Percentiles rank a stretch among this genome's conserved stretches.
These are phyloP conservation scores for Flaveria trinervia DNA, from an alignment of 129 eudicot species.

Conservation along the genomic window DNA sequence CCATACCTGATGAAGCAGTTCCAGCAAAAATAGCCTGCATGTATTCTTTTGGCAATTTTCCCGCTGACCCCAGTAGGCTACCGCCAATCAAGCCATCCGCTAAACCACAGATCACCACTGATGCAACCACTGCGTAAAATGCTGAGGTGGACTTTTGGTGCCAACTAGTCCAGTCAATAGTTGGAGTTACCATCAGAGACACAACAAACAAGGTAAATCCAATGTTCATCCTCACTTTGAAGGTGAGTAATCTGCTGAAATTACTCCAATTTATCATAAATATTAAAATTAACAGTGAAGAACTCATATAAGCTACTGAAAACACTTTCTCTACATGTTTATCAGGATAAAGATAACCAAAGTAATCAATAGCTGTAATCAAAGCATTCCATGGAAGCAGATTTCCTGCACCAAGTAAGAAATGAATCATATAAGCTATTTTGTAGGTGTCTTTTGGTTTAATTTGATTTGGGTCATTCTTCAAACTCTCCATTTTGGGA, in stretches of 20 bases:
- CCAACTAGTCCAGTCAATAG: conserved; percentile 54
- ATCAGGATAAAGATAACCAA: conserved; percentile 63
- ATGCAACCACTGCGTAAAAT: conserved; percentile 48
- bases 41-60: conserved; percentile 76
- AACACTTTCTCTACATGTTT: conserved; percentile 76
- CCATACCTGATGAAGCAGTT: conserved; percentile 82
- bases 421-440: conserved; percentile 68
- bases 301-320: conserved; percentile 78
- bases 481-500: conserved; percentile 45
- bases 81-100: conserved; percentile 85
- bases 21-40: conserved; percentile 98
- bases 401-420: conserved; percentile 92
- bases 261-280: conserved; percentile 43
- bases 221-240: conserved; percentile 68
- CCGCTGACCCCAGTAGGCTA: conserved; percentile 80
- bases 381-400: conserved; percentile 90
- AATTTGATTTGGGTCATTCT: conserved; percentile 30
- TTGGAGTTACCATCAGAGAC: conserved; percentile 61
- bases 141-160: conserved; percentile 28
- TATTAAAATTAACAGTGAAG: conserved; percentile 54
- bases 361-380: conserved; percentile 83
- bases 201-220: conserved; percentile 68
- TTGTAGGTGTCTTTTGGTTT: conserved; percentile 64
- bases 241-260: conserved; percentile 41
- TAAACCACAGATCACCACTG: conserved; percentile 62